Percentiles rank a stretch among this genome's conserved stretches.
These are phyloP conservation scores for Seiridium cupressi DNA, from an alignment of 2,329 filamentous ascomycete genomes.

Conservation along the genomic window DNA sequence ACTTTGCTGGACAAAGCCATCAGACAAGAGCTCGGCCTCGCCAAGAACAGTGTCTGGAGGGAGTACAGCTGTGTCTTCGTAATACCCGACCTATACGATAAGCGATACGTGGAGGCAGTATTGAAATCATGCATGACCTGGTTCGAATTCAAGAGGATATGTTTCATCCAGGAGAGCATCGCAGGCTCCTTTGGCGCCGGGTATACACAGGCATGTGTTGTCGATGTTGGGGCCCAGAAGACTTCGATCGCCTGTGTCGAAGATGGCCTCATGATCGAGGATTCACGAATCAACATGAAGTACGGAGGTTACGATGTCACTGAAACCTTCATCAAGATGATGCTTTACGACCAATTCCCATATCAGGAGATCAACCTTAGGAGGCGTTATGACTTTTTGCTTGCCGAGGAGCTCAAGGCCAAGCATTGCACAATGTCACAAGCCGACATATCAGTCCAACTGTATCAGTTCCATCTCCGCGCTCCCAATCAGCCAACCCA, in stretches of 20 bases:
- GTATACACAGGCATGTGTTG: slow-evolving; percentile 90
- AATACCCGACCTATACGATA: slow-evolving; percentile 95
- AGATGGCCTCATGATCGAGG: slow-evolving; percentile 90
- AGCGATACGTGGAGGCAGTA: slow-evolving; percentile 81
- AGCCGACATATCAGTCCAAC: slow-evolving; percentile 82
- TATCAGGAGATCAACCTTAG: slow-evolving; percentile 92
- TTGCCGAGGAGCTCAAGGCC: slow-evolving; percentile 94
- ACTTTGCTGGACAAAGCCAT: slow-evolving; percentile 84
- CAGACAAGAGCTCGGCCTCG: slow-evolving; percentile 77
- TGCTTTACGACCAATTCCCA: slow-evolving; percentile 93
- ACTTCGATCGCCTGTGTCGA: slow-evolving; percentile 97
- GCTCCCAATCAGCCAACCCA: slow-evolving; percentile 84
- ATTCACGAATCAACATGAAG: slow-evolving; percentile 93
- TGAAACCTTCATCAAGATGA: slow-evolving; percentile 95
- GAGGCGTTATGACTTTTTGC: slow-evolving; percentile 84
- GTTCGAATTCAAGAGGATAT: slow-evolving; percentile 85
- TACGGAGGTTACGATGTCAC: slow-evolving; percentile 92
- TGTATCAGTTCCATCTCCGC: slow-evolving; percentile 86
- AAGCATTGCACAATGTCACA: slow-evolving; percentile 92
- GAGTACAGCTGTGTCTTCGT: slow-evolving; percentile 97
- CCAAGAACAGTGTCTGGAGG: slow-evolving; percentile 74
- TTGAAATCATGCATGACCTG: slow-evolving; percentile 84
- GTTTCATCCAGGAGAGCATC: slow-evolving; percentile 94
- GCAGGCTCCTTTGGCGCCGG: slow-evolving; percentile 94
- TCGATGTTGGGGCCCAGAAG: slow-evolving; percentile 96